Evolutionary conservation across 2,329 filamentous ascomycete genomes (phyloP), one percentile per base, ranked within the genome.

Genomic region (Ophiosphaerella narmari): DNA sequence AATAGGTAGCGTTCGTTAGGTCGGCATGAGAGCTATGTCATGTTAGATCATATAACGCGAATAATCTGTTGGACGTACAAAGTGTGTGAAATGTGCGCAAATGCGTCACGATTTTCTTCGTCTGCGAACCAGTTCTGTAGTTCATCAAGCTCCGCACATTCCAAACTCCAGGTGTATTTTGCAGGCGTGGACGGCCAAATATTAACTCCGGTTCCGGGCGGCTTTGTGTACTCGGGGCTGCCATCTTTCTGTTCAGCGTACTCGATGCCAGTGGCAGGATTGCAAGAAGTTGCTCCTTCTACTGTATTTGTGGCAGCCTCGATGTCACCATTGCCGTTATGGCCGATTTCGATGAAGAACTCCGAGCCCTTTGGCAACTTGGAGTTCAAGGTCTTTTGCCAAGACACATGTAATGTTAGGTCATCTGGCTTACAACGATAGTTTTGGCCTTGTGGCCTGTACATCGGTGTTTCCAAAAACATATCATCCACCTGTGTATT

Each of bases 401-500:
- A 73, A 24, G 52, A 43, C 12, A 71, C 67, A 40, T 71, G 67
- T 18, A 54, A 13, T 14, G 50, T 52, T 1, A 73, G 55, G 54
- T 74, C 71, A 7, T 60, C 63, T 2, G 69, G 65, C 21, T 63
- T 66, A 46, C 82, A 73, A 16, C 81, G 78, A 72, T 82, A 86
- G 5, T 71, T 74, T 0, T 67, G 73, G 5, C 75, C 77, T n/a
- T 59, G 56, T 1, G 82, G 81, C n/a, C 55, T 38, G 50, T 76
- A 76, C 23, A 76, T 50, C 3, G 63, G 63, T 2, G 73, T 76
- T 64, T 75, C 72, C 16, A 87, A 73, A 58, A 86, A 82, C 75
- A 87, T 82, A 57, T 87, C 84, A 59, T 87, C 84, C 29, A 86
- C 79, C 60, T 85, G 82, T 11, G 82, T 79, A 68, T 74, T 80